phyloP scores from a whole-genome alignment of 2,329 filamentous ascomycete species.

The Stromatinia cepivora region DNA sequence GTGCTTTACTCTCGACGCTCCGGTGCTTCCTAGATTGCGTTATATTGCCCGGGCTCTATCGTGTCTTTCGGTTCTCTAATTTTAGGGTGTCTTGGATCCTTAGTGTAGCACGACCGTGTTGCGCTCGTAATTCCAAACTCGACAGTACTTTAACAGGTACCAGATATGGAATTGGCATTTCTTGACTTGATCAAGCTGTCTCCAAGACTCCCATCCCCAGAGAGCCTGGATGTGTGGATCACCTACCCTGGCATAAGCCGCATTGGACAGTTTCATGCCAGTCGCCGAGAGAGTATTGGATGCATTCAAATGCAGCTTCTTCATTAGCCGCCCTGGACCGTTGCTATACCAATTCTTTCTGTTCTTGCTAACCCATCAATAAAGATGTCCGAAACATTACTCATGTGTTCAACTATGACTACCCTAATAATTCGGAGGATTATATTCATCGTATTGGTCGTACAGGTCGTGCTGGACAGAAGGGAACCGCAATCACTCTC shows the following conservation, averaged over 20 bases:
- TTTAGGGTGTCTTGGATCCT: conserved; percentile 84
- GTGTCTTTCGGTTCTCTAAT: conserved; percentile 80
- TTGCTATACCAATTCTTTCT: conserved; percentile 59
- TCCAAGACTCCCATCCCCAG: conserved; percentile 62
- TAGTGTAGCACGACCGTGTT: conserved; percentile 67
- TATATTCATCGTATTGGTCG: conserved; percentile 97
- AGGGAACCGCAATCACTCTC: conserved; percentile 94
- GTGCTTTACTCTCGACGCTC: conserved; percentile 91
- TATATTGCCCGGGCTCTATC: conserved; percentile 85
- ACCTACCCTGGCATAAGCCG: conserved; percentile 51
- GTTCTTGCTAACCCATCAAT: conserved; percentile 77
- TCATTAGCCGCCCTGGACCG: conserved; percentile 54
- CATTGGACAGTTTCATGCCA: conserved; percentile 43
- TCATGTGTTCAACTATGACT: conserved; percentile 99
- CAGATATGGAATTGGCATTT: conserved; percentile 75
- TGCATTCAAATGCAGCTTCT: conserved; percentile 42
- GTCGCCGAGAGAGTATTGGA: conserved; percentile 45
- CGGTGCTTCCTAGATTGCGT: conserved; percentile 85
- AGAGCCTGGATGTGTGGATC: conserved; percentile 61
- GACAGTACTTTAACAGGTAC: conserved; percentile 64
- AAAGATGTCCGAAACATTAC: conserved; percentile 99
- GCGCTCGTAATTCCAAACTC: conserved; percentile 76
- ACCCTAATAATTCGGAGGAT: conserved; percentile 98
- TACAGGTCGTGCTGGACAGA: conserved; percentile 91
- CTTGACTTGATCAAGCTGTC: conserved; percentile 78